phyloP scores from a whole-genome alignment of 140 eudicot species.

The Erigeron philadelphicus region DNA sequence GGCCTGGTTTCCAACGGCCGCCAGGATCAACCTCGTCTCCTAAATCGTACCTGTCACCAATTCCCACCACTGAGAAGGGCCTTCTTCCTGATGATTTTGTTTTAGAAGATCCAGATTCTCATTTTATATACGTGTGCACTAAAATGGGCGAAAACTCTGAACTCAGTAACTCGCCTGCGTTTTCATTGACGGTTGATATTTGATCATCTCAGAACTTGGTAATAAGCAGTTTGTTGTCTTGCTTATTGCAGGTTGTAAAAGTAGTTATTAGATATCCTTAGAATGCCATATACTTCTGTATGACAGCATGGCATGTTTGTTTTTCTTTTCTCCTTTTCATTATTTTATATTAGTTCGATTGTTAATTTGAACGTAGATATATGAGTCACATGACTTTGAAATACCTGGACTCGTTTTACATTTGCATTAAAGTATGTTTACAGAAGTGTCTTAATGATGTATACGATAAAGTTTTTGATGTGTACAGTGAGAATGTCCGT shows the following conservation, averaged over 20 bases:
- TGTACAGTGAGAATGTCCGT: no score
- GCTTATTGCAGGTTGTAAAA: slow-evolving; percentile 28
- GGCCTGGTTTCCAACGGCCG: slow-evolving; percentile 73
- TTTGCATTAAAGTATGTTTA: no score
- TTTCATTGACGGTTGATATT: slow-evolving; percentile 35
- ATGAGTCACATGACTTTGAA: slow-evolving; percentile 9
- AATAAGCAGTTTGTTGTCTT: slow-evolving; percentile 13
- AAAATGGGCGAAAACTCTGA: slow-evolving; percentile 38
- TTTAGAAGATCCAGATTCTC: slow-evolving; percentile 94
- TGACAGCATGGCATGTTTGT: slow-evolving; percentile 19
- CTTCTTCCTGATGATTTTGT: slow-evolving; percentile 65
- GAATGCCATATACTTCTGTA: slow-evolving; percentile 22
- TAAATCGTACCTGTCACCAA: slow-evolving; percentile 54
- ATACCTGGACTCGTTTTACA: not conserved
- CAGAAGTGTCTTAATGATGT: no score
- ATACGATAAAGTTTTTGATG: no score
- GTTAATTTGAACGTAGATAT: slow-evolving; percentile 15
- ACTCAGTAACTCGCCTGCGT: slow-evolving; percentile 23
- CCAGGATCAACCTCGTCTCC: slow-evolving; percentile 42
- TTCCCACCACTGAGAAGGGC: slow-evolving; percentile 65
- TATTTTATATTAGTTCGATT: slow-evolving; percentile 14
- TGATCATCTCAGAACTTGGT: slow-evolving; percentile 21
- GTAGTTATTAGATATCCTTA: slow-evolving; percentile 13
- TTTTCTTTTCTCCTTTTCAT: not conserved
- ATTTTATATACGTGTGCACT: slow-evolving; percentile 70